These are phyloP conservation scores for Curvularia spicifera DNA, from an alignment of 2,329 filamentous ascomycete species.

Conservation along the genomic window DNA sequence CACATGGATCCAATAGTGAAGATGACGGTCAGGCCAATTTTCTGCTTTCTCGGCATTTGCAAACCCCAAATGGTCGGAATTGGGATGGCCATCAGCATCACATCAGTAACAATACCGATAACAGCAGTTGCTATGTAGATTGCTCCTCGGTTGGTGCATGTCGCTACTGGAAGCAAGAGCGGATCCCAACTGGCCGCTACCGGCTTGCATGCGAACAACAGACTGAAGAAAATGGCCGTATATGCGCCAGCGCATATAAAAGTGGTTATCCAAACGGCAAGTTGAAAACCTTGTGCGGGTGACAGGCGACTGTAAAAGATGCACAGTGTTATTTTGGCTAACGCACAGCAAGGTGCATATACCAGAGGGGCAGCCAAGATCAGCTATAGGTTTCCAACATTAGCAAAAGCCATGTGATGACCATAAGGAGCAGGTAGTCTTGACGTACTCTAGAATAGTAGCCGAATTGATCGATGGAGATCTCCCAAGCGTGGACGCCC, in stretches of 20 bases:
- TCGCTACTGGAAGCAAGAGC: conserved; percentile 15
- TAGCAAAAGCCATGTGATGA: background rate
- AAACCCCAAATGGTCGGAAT: conserved; percentile 27
- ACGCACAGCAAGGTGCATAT: conserved; percentile 23
- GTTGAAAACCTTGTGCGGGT: conserved; percentile 17
- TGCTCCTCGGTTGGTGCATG: conserved; percentile 27
- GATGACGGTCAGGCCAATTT: conserved; percentile 25
- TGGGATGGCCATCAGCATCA: conserved; percentile 26
- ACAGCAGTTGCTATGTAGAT: conserved; percentile 33
- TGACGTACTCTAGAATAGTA: conserved; percentile 22
- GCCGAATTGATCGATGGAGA: conserved; percentile 23
- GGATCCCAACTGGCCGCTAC: conserved; percentile 31
- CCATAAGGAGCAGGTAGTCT: background rate
- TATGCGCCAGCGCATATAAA: conserved; percentile 28
- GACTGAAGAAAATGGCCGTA: conserved; percentile 30
- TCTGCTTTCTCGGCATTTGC: conserved; percentile 30
- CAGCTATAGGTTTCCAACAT: conserved; percentile 8
- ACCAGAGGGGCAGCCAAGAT: conserved; percentile 27
- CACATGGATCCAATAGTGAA: conserved; percentile 31
- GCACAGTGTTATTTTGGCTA: conserved; percentile 25
- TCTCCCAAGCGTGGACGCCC: conserved; percentile 33
- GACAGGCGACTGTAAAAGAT: conserved; percentile 30
- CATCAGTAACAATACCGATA: conserved; percentile 28
- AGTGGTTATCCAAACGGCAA: conserved; percentile 20
- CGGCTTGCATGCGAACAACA: conserved; percentile 32